Evolutionary conservation across 257 asterid genomes (phyloP), one percentile per base, ranked within the genome.

Genomic region (Solanum okadae): DNA sequence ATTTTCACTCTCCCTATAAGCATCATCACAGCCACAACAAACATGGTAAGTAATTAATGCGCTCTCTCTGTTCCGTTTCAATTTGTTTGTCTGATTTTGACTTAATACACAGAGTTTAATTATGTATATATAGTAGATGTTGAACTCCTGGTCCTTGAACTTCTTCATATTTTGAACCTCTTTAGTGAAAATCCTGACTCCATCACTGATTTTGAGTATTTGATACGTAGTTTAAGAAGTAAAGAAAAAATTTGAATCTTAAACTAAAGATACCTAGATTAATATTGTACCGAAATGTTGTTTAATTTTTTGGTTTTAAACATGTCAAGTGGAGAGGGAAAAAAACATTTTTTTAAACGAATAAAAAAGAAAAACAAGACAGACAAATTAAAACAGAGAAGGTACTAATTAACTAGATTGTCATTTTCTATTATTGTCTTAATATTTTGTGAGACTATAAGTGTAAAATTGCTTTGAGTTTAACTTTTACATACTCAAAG

Each of bases 1-100:
- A 5, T 86, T 16, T 86, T 86, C 22, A 70, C 88, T 25, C 88
- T 86, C 40, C 82, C 88, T 16, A 44, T 86, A 38, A 73, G 88
- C 34, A 86, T 86, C 67, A 86, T 86, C 8, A 63, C 61, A 2
- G 67, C 88, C 82, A 86, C 82, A 27, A 86, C 88, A 70, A 86
- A 86, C 70, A 71, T 67, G 88, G 88, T 67, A 27, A 70, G 35
- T 44, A 77, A 27, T 63, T 27, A 77, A 27, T n/a, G 13, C 0
- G 0, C 29, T 61, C 29, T 61, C 14, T 2, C 15, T 5, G 4
- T 10, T 63, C 14, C 16, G 0, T 4, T n/a, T n/a, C 16, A 63
- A 23, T n/a, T 63, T 63, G 3, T 63, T 63, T 63, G 71, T 63
- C 7, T 10, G 33, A 11, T 63, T 63, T 23, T 10, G 8, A 63